Evolutionary conservation across 1,139 yeast species (phyloP).

Genomic region (Dujonia santamariae): DNA sequence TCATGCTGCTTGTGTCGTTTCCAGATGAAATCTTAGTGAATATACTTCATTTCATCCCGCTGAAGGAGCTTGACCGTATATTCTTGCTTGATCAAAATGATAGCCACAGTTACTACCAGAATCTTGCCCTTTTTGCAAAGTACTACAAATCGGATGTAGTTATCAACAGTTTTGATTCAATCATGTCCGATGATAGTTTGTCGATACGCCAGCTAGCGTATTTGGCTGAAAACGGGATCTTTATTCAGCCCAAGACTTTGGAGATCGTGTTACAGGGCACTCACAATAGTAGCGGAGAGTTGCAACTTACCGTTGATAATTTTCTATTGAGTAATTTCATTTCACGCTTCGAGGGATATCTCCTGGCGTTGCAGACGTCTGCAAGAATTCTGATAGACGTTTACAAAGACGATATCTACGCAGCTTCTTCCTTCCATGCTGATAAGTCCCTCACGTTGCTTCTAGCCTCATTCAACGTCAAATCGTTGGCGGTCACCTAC

Average conservation of each 20-base stretch:
- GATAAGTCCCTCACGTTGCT: too few relatives aligned
- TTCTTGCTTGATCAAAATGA: constrained; percentile 1
- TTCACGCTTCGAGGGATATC: too few relatives aligned
- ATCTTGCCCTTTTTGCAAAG: constrained; percentile 6
- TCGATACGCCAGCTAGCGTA: constrained; percentile 13
- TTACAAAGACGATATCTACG: too few relatives aligned
- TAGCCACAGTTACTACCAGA: constrained; percentile 5
- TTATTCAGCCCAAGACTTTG: constrained; percentile 19
- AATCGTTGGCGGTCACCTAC: too few relatives aligned
- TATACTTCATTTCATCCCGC: constrained; percentile 3
- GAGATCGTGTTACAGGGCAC: background rate
- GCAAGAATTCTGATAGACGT: too few relatives aligned
- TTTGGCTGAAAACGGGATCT: constrained; percentile 14
- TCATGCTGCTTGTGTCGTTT: background rate
- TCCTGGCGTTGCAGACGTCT: too few relatives aligned
- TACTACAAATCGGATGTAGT: constrained; percentile 1
- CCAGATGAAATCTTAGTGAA: constrained; percentile 7
- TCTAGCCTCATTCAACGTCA: too few relatives aligned
- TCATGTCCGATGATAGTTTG: constrained; percentile 2
- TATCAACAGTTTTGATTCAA: too few relatives aligned
- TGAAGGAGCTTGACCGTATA: constrained; percentile 2
- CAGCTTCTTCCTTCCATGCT: too few relatives aligned
- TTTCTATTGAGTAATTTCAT: background rate
- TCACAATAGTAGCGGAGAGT: background rate
- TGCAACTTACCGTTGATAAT: background rate